Base-by-base conservation (phyloP, 768 basidiomycete species). In the Filobasidium floriforme region DNA sequence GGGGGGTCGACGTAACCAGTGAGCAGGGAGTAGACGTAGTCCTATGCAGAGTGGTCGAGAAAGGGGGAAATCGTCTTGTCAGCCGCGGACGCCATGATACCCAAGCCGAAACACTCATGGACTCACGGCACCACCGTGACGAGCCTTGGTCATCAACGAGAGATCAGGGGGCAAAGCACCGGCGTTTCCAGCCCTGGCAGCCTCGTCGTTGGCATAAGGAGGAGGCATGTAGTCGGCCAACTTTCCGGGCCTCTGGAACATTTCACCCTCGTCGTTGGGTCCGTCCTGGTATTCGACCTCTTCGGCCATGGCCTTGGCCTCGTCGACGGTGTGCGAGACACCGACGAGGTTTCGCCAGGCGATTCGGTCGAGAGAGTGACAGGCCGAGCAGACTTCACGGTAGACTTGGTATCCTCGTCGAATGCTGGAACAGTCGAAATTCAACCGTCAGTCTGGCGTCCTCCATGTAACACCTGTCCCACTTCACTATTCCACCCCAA, bases 291-390 rank as follows among this genome's bases (percentile, higher is more conserved):
- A 99, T 80, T 99, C 96, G 66, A 92, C 83, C 75, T 97, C 94
- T 81, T 96, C 96, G 11, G 96, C 96, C 88, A 98, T 85, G 1
- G 83, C 82, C 79, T 89, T 89, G 62, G 83, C 83, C 81, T 99
- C 93, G 70, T 92, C 89, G 51, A 83, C 94, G 72, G 89, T 90
- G 82, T 99, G 96, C 32, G 92, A 96, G 63, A 97, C 92, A 75
- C 92, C 96, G 71, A 99, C 96, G 66, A 99, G 83, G 82, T 98
- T 99, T 78, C 96, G 90, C 96, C 96, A 99, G 66, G 96, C 96
- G 76, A 99, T 93, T 73, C 96, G 92, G 82, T 99, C 91, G 64
- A 99, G 87, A 41, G 96, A 99, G 80, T 99, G 96, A 80, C 96
- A 99, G 12, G 96, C 92, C 18, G 96, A 90, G 78, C 96, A 99